phyloP scores from a whole-genome alignment of 208 protist genomes.

The Herpetomonas samuelpessoai region DNA sequence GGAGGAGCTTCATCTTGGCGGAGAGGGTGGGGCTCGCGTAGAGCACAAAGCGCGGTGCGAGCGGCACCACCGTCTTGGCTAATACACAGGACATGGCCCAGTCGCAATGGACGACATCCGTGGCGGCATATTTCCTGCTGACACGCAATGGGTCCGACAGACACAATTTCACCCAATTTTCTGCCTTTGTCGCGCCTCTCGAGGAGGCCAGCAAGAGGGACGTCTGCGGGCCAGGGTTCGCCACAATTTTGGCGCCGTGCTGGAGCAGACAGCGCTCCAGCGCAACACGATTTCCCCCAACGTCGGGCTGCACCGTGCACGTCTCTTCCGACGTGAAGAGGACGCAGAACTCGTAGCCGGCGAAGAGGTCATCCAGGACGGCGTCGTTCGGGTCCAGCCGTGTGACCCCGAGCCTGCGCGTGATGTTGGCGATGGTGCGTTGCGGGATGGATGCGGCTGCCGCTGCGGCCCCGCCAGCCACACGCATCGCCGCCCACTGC shows the following conservation, averaged over 20 bases:
- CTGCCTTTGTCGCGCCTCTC: constrained; percentile 16
- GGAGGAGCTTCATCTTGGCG: constrained; percentile 19
- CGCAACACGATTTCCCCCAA: neutral
- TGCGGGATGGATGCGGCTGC: constrained; percentile 3
- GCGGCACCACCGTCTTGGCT: constrained; percentile 16
- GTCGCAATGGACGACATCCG: constrained; percentile 25
- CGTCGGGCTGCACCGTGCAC: neutral
- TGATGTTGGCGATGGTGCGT: constrained; percentile 4
- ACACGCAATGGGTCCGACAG: constrained; percentile 3
- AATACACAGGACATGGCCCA: constrained; percentile 31
- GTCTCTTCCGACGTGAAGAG: constrained; percentile 24
- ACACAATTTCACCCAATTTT: constrained; percentile 31
- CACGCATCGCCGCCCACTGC: constrained; percentile 1
- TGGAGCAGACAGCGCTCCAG: constrained; percentile 35
- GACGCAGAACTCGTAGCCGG: constrained; percentile 45
- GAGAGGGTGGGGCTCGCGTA: constrained; percentile 24
- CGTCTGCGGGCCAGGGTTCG: constrained; percentile 31
- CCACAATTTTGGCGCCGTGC: constrained; percentile 40
- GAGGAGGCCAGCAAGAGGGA: constrained; percentile 27
- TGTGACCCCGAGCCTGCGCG: constrained; percentile 12
- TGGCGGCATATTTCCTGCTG: constrained; percentile 8
- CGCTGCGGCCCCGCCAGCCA: no score
- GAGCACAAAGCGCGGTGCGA: constrained; percentile 36
- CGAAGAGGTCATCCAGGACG: constrained; percentile 20
- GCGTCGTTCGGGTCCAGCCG: constrained; percentile 5